phyloP scores from a whole-genome alignment of 2,329 filamentous ascomycete genomes.

The Gyromitra esculenta region DNA sequence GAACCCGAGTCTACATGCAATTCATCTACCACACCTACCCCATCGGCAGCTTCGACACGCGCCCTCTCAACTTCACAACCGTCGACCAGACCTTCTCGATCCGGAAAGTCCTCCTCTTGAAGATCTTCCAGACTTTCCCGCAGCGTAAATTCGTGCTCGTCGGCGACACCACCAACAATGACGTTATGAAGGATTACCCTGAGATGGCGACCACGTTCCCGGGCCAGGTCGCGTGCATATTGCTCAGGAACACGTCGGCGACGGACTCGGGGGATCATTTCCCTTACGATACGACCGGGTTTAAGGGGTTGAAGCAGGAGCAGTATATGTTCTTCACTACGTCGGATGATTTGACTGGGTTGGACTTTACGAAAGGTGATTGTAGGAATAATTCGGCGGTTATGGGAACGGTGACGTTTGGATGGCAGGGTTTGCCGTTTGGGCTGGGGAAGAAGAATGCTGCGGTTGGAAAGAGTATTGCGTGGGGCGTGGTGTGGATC shows the following conservation, averaged over 20 bases:
- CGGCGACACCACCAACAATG: constrained; percentile 78
- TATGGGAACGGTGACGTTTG: constrained; percentile 76
- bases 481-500: constrained; percentile 18
- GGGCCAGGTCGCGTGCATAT: constrained; percentile 78
- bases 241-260: constrained; percentile 76
- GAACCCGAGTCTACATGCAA: constrained; percentile 80
- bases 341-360: constrained; percentile 72
- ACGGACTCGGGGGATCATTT: constrained; percentile 75
- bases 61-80: constrained; percentile 82
- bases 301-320: constrained; percentile 72
- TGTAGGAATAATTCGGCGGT: constrained; percentile 72
- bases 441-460: constrained; percentile 18
- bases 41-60: constrained; percentile 78
- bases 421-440: constrained; percentile 69
- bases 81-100: constrained; percentile 76
- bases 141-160: constrained; percentile 78
- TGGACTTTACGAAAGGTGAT: constrained; percentile 74
- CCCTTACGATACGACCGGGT: constrained; percentile 78
- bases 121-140: constrained; percentile 79
- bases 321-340: constrained; percentile 83
- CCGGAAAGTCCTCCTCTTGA: constrained; percentile 74
- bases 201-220: constrained; percentile 73
- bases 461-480: neutral
- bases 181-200: constrained; percentile 75
- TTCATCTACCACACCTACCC: constrained; percentile 83